A percentile compares a stretch with the other conserved stretches of the same genome.
Conservation (phyloP, 768 basidiomycete genomes). For the Agrocybe pediades region DNA sequence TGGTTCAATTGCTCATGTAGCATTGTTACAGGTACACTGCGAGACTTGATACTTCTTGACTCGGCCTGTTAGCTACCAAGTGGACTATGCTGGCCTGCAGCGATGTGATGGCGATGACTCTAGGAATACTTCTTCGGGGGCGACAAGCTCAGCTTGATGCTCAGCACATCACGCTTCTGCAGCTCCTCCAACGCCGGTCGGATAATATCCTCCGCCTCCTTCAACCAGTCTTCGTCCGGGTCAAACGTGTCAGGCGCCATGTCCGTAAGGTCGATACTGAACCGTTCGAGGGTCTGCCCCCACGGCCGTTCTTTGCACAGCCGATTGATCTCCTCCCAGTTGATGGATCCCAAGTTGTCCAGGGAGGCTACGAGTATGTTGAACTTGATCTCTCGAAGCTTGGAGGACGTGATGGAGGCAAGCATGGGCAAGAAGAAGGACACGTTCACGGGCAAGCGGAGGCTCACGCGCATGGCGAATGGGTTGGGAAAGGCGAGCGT, state of each 20-base stretch:
- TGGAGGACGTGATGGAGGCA: conserved; percentile 2
- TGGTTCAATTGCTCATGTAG: no score
- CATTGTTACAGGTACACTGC: no score
- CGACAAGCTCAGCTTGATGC: no score
- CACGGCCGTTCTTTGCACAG: neutral
- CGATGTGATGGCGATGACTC: no score
- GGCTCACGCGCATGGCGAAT: neutral
- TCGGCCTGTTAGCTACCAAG: no score
- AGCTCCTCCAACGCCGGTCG: conserved; percentile 1
- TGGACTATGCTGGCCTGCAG: no score
- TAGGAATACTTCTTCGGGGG: no score
- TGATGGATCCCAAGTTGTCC: neutral
- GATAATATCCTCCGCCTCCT: conserved; percentile 2
- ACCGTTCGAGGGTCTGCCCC: neutral
- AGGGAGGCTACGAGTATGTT: neutral
- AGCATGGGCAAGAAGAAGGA: neutral
- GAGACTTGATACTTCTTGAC: no score
- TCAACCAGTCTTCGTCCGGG: neutral
- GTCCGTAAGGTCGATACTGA: neutral
- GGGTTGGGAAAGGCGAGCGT: neutral
- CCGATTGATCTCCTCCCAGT: conserved; percentile 7
- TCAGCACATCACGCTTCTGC: conserved; percentile 1
- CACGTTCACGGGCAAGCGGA: neutral
- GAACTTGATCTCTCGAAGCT: neutral
- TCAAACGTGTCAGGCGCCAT: neutral